phyloP scores from a whole-genome alignment of 1,284 basidiomycete species.

The Schizophyllum commune region DNA sequence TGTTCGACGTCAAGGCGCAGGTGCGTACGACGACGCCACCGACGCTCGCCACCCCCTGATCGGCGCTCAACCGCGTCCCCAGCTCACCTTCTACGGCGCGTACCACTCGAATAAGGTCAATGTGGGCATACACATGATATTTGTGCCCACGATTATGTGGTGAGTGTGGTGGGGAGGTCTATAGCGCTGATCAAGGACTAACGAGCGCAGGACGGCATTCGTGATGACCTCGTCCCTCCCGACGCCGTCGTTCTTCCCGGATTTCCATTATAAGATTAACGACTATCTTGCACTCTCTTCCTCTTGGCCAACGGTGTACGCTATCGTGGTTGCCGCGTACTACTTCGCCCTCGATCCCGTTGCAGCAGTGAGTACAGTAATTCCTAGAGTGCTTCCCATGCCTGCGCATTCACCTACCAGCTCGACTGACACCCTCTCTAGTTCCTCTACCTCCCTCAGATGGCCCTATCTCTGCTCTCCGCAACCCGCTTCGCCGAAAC shows the following conservation, averaged over 20 bases:
- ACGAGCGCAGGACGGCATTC: constrained; percentile 48
- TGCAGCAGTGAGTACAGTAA: constrained; percentile 57
- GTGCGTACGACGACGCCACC: neutral
- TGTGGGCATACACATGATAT: constrained; percentile 73
- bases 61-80: neutral
- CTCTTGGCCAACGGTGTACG: constrained; percentile 53
- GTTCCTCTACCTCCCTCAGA: constrained; percentile 58
- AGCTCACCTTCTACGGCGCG: constrained; percentile 85
- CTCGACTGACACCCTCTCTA: constrained; percentile 20
- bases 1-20: constrained; percentile 39
- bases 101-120: constrained; percentile 82
- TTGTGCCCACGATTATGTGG: constrained; percentile 80
- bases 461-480: constrained; percentile 42
- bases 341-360: constrained; percentile 72
- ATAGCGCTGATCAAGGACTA: neutral
- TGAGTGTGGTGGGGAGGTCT: constrained; percentile 24
- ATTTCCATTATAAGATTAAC: constrained; percentile 44
- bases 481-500: constrained; percentile 19
- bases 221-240: constrained; percentile 48
- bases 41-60: neutral
- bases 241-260: constrained; percentile 48
- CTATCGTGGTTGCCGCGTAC: constrained; percentile 56
- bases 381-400: constrained; percentile 1
- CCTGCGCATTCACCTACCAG: no score
- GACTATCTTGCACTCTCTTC: constrained; percentile 64